These are phyloP conservation scores for Colletotrichum tropicicola DNA, from an alignment of 2,329 filamentous ascomycete genomes.

Conservation along the genomic window DNA sequence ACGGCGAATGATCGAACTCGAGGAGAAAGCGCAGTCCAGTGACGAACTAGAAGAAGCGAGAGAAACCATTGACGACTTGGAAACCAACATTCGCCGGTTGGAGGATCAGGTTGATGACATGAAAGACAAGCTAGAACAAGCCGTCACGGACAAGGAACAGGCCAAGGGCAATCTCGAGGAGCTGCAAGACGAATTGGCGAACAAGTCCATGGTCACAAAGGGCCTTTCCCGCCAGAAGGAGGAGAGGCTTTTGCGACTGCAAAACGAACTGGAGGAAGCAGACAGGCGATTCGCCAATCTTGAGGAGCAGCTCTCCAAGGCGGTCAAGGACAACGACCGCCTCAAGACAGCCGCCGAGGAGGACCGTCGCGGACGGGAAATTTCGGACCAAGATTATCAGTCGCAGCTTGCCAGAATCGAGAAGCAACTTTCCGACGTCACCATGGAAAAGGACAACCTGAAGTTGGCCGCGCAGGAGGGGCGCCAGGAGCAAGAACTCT, in stretches of 20 bases:
- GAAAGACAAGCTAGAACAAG: conserved; percentile 63
- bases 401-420: conserved; percentile 57
- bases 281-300: conserved; percentile 59
- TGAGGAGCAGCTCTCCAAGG: conserved; percentile 58
- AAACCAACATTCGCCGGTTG: conserved; percentile 61
- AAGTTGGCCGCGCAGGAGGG: conserved; percentile 53
- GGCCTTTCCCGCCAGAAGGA: conserved; percentile 79
- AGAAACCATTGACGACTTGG: conserved; percentile 67
- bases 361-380: conserved; percentile 52
- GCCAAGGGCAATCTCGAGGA: conserved; percentile 70
- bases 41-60: conserved; percentile 65
- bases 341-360: conserved; percentile 55
- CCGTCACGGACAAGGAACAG: conserved; percentile 61
- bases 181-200: conserved; percentile 79
- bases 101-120: conserved; percentile 64
- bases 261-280: conserved; percentile 69
- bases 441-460: conserved; percentile 55
- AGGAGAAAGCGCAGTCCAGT: conserved; percentile 62
- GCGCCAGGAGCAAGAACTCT: conserved; percentile 53
- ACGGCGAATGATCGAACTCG: conserved; percentile 60
- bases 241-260: conserved; percentile 72
- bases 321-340: conserved; percentile 55
- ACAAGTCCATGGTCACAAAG: conserved; percentile 81
- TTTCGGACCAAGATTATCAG: conserved; percentile 46
- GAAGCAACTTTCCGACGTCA: conserved; percentile 56